Conservation (phyloP, 2,329 filamentous ascomycete species). For the Fusarium xylarioides region DNA sequence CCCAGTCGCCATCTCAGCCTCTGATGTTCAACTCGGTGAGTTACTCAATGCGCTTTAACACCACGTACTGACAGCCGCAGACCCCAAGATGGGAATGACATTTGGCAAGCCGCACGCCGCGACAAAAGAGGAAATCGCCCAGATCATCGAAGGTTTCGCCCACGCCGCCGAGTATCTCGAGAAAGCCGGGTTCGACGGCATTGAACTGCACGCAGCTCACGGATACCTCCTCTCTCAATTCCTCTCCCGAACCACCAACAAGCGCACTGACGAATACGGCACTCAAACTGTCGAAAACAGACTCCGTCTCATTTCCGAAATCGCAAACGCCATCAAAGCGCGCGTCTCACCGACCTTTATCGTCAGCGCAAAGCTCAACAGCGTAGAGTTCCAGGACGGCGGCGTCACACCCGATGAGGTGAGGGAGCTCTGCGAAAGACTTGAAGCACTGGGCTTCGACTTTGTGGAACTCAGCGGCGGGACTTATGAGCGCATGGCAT, state of each 20-base stretch:
- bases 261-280: conserved; percentile 61
- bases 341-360: conserved; percentile 50
- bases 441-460: conserved; percentile 61
- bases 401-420: conserved; percentile 63
- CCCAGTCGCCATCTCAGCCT: conserved; percentile 54
- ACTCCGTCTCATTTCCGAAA: conserved; percentile 55
- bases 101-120: conserved; percentile 63
- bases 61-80: background rate
- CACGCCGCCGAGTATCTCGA: conserved; percentile 70
- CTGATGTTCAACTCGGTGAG: conserved; percentile 48
- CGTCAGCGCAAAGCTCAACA: conserved; percentile 66
- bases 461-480: conserved; percentile 69
- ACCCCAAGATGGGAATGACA: conserved; percentile 39
- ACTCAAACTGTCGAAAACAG: conserved; percentile 55
- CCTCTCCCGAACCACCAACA: conserved; percentile 58
- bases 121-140: conserved; percentile 63
- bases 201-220: conserved; percentile 63
- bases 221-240: conserved; percentile 64
- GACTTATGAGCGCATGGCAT: conserved; percentile 63
- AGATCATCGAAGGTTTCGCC: conserved; percentile 67
- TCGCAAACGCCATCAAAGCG: conserved; percentile 48
- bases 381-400: conserved; percentile 63
- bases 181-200: conserved; percentile 67
- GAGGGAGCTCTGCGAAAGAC: conserved; percentile 54
- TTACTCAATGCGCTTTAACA: background rate